Evolutionary conservation across 2,329 filamentous ascomycete genomes (phyloP).

Genomic region (Lachnellula subtilissima): DNA sequence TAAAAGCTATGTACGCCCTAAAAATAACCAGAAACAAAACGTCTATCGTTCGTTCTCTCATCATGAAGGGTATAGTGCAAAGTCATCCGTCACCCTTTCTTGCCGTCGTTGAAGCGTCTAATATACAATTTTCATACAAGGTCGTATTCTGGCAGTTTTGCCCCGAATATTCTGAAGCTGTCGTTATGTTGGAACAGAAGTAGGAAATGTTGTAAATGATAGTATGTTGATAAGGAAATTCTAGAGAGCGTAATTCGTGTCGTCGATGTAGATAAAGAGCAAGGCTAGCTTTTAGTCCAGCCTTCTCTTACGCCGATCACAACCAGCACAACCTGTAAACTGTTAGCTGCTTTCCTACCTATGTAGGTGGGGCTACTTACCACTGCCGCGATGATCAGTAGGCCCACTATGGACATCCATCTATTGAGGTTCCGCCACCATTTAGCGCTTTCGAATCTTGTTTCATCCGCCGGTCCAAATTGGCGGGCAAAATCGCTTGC

Average conservation of each 20-base stretch:
- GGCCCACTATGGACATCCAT: constrained; percentile 53
- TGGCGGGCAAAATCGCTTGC: constrained; percentile 24
- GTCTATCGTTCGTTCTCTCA: background rate
- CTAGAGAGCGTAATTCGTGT: background rate
- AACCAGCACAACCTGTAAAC: constrained; percentile 24
- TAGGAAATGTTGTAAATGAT: background rate
- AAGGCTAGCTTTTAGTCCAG: constrained; percentile 11
- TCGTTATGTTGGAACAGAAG: background rate
- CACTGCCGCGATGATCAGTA: constrained; percentile 49
- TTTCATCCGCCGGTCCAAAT: constrained; percentile 30
- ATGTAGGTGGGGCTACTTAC: constrained; percentile 30
- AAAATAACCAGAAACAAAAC: background rate
- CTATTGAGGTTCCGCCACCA: constrained; percentile 63
- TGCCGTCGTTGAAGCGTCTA: background rate
- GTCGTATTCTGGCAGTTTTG: background rate
- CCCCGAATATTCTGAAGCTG: background rate
- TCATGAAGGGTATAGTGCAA: background rate
- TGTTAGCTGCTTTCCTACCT: constrained; percentile 1
- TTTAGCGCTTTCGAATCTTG: constrained; percentile 48
- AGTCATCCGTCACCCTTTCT: background rate
- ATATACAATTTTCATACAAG: background rate
- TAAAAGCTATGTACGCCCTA: background rate
- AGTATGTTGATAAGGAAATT: background rate
- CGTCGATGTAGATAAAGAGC: background rate
- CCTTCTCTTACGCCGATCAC: constrained; percentile 22